Base-by-base conservation (phyloP, 2,329 filamentous ascomycete species). In the Ascochyta lentis region DNA sequence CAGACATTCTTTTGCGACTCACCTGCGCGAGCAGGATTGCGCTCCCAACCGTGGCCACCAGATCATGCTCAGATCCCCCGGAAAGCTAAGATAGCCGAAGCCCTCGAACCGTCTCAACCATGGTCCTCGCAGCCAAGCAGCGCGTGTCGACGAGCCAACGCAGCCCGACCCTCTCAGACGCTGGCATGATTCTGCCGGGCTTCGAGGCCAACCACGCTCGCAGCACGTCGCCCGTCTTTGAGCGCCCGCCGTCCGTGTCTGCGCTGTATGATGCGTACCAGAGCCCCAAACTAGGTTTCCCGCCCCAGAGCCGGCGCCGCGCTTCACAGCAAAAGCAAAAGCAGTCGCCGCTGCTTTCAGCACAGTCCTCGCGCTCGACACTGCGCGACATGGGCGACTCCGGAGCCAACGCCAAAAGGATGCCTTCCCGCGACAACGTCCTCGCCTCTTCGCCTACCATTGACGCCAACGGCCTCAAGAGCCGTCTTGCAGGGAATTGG, bases 101-200 rank as follows among this genome's bases (percentile, higher is more conserved):
- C 49, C 45, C 39, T 39, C 38, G 42, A 34, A 54, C 50, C 46
- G 49, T 51, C 54, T 55, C 59, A 59, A 52, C 55, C 58, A 67
- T 68, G 66, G 66, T 60, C 46, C 55, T 64, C 53, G 58, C 58
- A 45, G 59, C 53, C 42, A 62, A 60, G 52, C 60, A 58, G 51
- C 63, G 58, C 61, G 53, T 52, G 46, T 53, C 59, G 45, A 51
- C 47, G 38, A 56, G 53, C 47, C 53, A 56, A 33, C 53, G 53
- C 42, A 56, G 53, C 47, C 93, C 93, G 42, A 96, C 93, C 2
- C 80, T 97, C 68, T 96, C 92, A 52, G 96, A 96, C 75, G 92
- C 92, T 48, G 93, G 96, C 74, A 93, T 96, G 91, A 96, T 97
- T 68, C 80, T 97, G 48, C 93, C 93, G 58, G 87, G 89, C 49